Evolutionary conservation across 2,329 filamentous ascomycete species (phyloP), one percentile per base, ranked within the genome.

Genomic region (Phoma sp.): DNA sequence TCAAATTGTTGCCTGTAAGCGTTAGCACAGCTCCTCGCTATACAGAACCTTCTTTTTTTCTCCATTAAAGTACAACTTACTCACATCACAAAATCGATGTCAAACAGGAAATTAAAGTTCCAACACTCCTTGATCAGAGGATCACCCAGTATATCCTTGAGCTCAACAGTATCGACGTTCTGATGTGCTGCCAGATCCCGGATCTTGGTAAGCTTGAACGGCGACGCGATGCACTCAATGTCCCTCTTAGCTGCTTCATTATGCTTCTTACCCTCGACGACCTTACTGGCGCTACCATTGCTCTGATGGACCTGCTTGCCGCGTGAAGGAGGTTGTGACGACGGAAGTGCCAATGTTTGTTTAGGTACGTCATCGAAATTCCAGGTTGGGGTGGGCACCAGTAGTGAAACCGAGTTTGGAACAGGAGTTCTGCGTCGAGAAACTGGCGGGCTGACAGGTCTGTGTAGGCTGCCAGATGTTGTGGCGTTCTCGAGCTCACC

Each of bases 91-190:
- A 85, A 88, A 51, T 86, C 82, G 22, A 88, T 72, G 61, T 89
- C 83, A 58, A 89, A 84, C 1, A 89, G 68, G 50, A 79, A 90
- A 66, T 90, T 90, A 73, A 90, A 90, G 50, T 88, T 81, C 88
- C 88, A 90, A 60, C 84, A 85, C 67, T 89, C 85, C 35, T 83
- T 82, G 50, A 95, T 90, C 58, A 92, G 79, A 0, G 90, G 89
- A 69, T 92, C 86, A 0, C 89, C 85, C 1, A 96, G 80, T 6
- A 96, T 81, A 54, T 91, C 88, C 4, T 77, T 76, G 9, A 95
- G 77, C 1, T 80, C 82, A 31, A 94, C 74, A 0, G 90, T 81
- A 70, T 89, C 89, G 22, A 79, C 76, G 75, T 96, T 95, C 57
- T 82, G 77, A 0, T 71, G 69, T 2, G 78, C 72, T 1, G 85